Base-by-base conservation (phyloP, 345 rosid species). In the Excoecaria agallocha region DNA sequence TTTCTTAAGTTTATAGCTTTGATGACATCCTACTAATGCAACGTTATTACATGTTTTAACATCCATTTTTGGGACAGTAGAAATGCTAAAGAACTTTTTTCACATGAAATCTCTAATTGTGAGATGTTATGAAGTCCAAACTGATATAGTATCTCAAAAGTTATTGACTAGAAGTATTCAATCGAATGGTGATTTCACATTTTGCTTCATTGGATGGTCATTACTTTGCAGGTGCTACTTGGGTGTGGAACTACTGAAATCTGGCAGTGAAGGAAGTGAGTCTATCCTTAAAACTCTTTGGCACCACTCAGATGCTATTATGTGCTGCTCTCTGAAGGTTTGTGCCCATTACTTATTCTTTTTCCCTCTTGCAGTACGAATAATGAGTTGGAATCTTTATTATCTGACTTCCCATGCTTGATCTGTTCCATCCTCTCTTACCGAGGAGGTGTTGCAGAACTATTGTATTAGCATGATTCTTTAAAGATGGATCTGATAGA, bases 321-420 rank as follows among this genome's bases (percentile, higher is more conserved):
- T 96, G 90, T 96, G 99, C 87, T 96, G 98, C 88, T 91, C 98
- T 59, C 82, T 95, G 73, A 95, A 95, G 98, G 98, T 58, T 52
- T 19, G 37, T 92, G 80, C 4, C 68, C 12, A 37, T 39, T 11
- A n/a, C 19, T 24, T 8, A 35, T 38, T 8, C 8, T 5, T 12
- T 38, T 24, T 16, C 56, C 38, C 45, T 56, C 52, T 37, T 15
- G n/a, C 48, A 6, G 38, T 39, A 52, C 58, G 69, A 13, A 3
- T 46, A 17, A 46, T 66, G 64, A 30, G 66, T 20, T 64, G 9
- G 6, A 71, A 46, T 46, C 57, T 45, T 71, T 39, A 17, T 19
- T 20, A 37, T 55, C 66, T 25, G 39, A 20, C 22, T 15, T 37
- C 19, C 63, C 37, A 24, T 12, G 1, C 9, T 0, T 55, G 59